phyloP scores from a whole-genome alignment of 176 grass and related monocot species.

The Oryza punctata region DNA sequence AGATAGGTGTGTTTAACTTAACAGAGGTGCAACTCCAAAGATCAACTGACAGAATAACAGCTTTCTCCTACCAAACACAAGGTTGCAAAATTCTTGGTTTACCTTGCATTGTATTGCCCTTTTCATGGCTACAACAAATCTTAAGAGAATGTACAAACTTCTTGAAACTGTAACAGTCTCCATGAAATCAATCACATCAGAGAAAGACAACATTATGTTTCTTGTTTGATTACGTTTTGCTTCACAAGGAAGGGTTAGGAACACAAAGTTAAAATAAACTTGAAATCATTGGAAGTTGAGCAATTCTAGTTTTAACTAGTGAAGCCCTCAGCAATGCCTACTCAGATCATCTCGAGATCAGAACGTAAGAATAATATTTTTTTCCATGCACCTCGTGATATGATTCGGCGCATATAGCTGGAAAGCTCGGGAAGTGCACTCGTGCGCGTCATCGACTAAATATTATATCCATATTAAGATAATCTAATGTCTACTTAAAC shows the following conservation, averaged over 20 bases:
- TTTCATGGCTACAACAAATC: constrained; percentile 18
- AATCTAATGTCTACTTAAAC: constrained; percentile 60
- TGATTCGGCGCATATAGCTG: constrained; percentile 74
- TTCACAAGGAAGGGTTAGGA: constrained; percentile 41
- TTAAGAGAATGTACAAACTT: constrained; percentile 20
- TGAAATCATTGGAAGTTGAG: constrained; percentile 47
- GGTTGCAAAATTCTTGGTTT: constrained; percentile 11
- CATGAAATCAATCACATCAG: constrained; percentile 30
- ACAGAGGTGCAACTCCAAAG: constrained; percentile 22
- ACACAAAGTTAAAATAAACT: constrained; percentile 39
- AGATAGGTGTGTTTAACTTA: constrained; percentile 35
- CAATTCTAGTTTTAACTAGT: constrained; percentile 51
- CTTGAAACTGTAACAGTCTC: constrained; percentile 23
- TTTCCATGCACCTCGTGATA: constrained; percentile 56
- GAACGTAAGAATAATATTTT: constrained; percentile 49
- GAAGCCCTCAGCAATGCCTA: constrained; percentile 36
- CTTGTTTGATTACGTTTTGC: constrained; percentile 45
- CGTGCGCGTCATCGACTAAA: constrained; percentile 68
- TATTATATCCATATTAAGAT: constrained; percentile 56
- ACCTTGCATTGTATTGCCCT: constrained; percentile 38
- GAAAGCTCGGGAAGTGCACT: constrained; percentile 93
- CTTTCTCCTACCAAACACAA: constrained; percentile 25
- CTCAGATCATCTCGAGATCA: constrained; percentile 64
- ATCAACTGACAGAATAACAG: constrained; percentile 21
- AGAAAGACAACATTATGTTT: constrained; percentile 32